Evolutionary conservation across 345 rosid genomes (phyloP).

Genomic region (Camelina neglecta): DNA sequence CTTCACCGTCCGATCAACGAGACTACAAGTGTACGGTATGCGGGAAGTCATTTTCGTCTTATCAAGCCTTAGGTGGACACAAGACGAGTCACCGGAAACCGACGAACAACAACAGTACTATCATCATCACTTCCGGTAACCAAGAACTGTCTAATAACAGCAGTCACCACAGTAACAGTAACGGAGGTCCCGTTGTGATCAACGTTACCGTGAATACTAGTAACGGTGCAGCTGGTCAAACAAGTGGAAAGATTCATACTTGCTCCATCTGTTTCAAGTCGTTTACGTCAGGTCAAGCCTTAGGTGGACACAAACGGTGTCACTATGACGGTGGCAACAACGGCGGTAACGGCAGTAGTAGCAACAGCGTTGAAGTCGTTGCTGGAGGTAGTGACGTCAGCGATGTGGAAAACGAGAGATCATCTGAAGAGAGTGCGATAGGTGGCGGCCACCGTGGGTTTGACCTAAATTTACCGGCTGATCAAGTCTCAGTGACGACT

Average conservation of each 20-base stretch:
- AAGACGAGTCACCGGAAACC: slow-evolving; percentile 89
- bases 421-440: slow-evolving; percentile 33
- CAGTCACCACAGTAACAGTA: slow-evolving; percentile 31
- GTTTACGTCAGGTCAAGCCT: slow-evolving; percentile 77
- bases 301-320: slow-evolving; percentile 82
- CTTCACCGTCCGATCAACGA: slow-evolving; percentile 38
- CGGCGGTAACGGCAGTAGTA: slow-evolving; percentile 28
- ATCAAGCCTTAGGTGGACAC: slow-evolving; percentile 95
- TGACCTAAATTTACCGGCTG: slow-evolving; percentile 72
- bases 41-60: slow-evolving; percentile 71
- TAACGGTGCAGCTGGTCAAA: slow-evolving; percentile 29
- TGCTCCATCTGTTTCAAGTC: slow-evolving; percentile 73
- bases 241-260: slow-evolving; percentile 52
- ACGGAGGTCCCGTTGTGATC: slow-evolving; percentile 21
- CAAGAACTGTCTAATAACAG: slow-evolving; percentile 44
- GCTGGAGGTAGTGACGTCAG: slow-evolving; percentile 35
- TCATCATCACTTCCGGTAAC: slow-evolving; percentile 4
- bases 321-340: slow-evolving; percentile 63
- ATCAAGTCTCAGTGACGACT: slow-evolving; percentile 39
- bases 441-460: slow-evolving; percentile 50
- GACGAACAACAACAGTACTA: slow-evolving; percentile 1
- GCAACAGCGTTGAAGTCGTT: slow-evolving; percentile 34
- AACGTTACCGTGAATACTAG: slow-evolving; percentile 17
- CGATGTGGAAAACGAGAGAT: slow-evolving; percentile 40
- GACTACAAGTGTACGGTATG: slow-evolving; percentile 78